phyloP scores from a whole-genome alignment of 2,329 filamentous ascomycete species.

The Colletotrichum cuscutae region DNA sequence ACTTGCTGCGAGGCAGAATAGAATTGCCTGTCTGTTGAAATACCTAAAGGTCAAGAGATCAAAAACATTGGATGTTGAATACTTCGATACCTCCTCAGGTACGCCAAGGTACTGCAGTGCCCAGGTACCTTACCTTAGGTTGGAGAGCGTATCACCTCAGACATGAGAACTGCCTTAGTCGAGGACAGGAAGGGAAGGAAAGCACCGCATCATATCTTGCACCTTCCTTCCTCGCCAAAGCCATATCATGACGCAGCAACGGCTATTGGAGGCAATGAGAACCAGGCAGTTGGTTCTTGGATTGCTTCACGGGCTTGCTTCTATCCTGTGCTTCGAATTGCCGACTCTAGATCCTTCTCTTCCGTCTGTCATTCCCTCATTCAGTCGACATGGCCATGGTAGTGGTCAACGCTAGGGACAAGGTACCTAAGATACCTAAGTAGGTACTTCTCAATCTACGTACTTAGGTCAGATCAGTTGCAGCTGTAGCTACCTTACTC shows the following conservation, averaged over 20 bases:
- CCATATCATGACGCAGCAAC: neutral
- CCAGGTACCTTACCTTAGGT: too few species aligned
- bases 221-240: neutral
- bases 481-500: neutral
- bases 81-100: too few species aligned
- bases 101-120: neutral
- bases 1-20: neutral
- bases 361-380: neutral
- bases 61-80: too few species aligned
- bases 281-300: neutral
- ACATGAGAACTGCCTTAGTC: neutral
- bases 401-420: neutral
- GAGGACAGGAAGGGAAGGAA: neutral
- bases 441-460: too few species aligned
- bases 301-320: neutral
- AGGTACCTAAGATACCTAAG: neutral
- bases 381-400: neutral
- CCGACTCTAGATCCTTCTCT: neutral
- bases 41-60: neutral
- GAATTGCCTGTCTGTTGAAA: neutral
- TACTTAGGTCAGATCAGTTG: neutral
- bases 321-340: neutral
- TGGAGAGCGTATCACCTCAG: neutral
- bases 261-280: neutral
- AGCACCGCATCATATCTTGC: neutral